Evolutionary conservation across 2,329 filamentous ascomycete genomes (phyloP), one percentile per base, ranked within the genome.

Genomic region (Aspergillus fumigatiaffinis): DNA sequence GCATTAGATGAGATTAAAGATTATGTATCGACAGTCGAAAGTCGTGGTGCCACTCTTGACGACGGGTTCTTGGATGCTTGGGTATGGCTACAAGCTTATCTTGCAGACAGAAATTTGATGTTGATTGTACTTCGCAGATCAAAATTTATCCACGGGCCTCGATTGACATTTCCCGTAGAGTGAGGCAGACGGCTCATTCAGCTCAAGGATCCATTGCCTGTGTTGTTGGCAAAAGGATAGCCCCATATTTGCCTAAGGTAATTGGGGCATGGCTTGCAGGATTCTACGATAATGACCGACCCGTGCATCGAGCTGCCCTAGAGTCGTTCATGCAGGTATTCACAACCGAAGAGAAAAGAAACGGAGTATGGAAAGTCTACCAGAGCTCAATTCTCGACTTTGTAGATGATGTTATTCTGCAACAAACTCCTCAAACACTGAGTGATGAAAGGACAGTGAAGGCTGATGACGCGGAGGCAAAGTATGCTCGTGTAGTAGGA

Each of bases 211-310:
- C 80, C 25, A 77, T 88, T 41, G 81, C 83, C 47, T 74, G 76
- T 7, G 78, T 81, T 28, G 79, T 80, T 53, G 89, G 91, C 51
- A 96, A 94, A 79, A 86, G 92, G 60, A 90, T 96, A 76, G 91
- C 91, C 60, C 90, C 85, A 61, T 82, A 88, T 65, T 81, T 99
- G 60, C 86, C 91, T 12, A 86, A 84, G 58, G 80, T 95, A 38
- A 87, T 95, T 49, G 92, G 89, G 9, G 83, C 91, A n/a, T 99
- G 95, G 94, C 82, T 97, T 12, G 89, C 90, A 7, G 94, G 93
- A 1, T 84, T 89, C 1, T 96, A 92, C 70, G 94, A 99, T 72
- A 88, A 85, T 63, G 93, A 99, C 69, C 86, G 87, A 55, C 82
- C 82, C 20, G 91, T 92, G 14, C 82, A 89, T 7, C 85, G 87